Evolutionary conservation across 2,329 filamentous ascomycete genomes (phyloP), one percentile per base, ranked within the genome.

Genomic region (Pestalotiopsis sp.): DNA sequence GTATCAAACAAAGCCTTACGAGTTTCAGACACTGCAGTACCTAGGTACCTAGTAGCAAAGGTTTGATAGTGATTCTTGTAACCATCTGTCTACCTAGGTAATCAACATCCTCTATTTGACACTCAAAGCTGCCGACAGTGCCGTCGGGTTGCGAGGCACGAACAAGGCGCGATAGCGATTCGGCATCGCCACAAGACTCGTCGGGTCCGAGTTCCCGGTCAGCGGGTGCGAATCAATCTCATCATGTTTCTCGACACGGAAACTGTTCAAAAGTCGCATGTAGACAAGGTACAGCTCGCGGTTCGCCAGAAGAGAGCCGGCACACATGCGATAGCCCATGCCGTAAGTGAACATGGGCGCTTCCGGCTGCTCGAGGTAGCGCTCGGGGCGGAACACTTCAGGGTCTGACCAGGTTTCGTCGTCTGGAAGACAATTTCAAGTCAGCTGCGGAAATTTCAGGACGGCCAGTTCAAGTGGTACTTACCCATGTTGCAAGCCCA

Each of bases 401-500:
- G 88, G 86, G 70, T 91, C 88, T 14, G 74, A 76, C 87, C 87
- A 90, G n/a, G 89, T 82, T 12, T 83, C 57, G 27, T 59, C 57
- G 3, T 59, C 57, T 59, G 6, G 12, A 5, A 7, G 6, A 63
- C 17, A 38, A 17, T 3, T 13, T 3, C 20, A 60, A 9, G 20
- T 60, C 23, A 27, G 57, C 25, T 14, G 25, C 31, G 4, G 11
- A 23, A 17, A 7, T n/a, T 31, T 27, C 20, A 59, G 2, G 1
- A 59, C 20, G 11, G 9, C 5, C 14, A 27, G 3, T 14, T 1
- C 13, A 27, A 31, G 1, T 31, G 11, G 13, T 14, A 60, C 39
- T 55, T 20, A 88, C 88, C 88, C 87, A 90, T 90, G 70, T 92
- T 91, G 73, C 90, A 91, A 2, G 88, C 89, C 89, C 89, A 91